Evolutionary conservation across 148 eudicot genomes (phyloP).

Genomic region (Hydrangea macrophylla): DNA sequence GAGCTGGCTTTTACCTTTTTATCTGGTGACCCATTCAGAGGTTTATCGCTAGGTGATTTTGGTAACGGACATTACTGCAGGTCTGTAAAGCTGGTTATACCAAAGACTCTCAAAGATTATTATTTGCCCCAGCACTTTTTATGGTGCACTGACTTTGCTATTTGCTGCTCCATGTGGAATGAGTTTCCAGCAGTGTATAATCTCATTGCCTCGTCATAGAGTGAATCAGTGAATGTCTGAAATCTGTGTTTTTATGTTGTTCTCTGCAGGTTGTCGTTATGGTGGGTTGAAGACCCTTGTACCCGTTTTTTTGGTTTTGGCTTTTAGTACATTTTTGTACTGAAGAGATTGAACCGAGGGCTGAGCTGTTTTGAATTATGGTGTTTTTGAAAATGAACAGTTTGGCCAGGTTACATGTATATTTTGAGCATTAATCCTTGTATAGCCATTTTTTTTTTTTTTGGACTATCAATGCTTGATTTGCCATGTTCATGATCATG

Average conservation of each 20-base stretch:
- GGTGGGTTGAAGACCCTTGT: slow-evolving; percentile 36
- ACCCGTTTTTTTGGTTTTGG: slow-evolving; percentile 38
- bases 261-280: slow-evolving; percentile 43
- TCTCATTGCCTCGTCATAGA: neutral
- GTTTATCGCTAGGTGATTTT: too few species aligned
- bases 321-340: slow-evolving; percentile 35
- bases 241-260: neutral
- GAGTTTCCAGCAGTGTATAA: neutral
- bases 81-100: too few species aligned
- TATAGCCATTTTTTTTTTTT: slow-evolving; percentile 7
- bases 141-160: too few species aligned
- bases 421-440: slow-evolving; percentile 19
- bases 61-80: too few species aligned
- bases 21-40: too few species aligned
- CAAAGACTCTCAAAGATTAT: too few species aligned
- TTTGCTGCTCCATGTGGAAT: neutral
- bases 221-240: neutral
- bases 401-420: slow-evolving; percentile 24
- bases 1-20: too few species aligned
- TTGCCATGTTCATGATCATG: too few species aligned
- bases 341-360: slow-evolving; percentile 19
- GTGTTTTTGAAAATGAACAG: slow-evolving; percentile 5
- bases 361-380: neutral
- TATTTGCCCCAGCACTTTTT: neutral
- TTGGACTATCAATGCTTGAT: too few species aligned